Evolutionary conservation across 345 rosid genomes (phyloP).

Genomic region (Trapa incisa): DNA sequence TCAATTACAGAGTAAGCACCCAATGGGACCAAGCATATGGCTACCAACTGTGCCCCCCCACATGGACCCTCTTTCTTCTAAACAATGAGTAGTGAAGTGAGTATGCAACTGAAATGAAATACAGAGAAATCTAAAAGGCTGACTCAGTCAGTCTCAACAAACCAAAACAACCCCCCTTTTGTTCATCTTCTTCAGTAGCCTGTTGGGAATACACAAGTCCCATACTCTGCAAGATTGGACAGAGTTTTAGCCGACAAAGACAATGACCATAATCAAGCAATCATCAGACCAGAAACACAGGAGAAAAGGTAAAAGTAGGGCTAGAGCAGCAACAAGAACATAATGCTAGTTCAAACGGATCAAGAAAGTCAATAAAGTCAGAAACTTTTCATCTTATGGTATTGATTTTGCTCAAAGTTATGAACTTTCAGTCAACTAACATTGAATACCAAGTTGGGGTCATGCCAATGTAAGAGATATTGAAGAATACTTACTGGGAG

Average conservation of each 20-base stretch:
- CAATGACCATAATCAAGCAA: neutral
- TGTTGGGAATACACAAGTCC: constrained; percentile 41
- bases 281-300: too few species aligned
- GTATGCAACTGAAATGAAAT: neutral
- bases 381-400: neutral
- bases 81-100: neutral
- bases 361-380: neutral
- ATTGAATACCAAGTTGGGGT: too few species aligned
- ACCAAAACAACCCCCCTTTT: neutral
- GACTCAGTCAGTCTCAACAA: neutral
- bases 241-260: neutral
- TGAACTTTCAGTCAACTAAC: too few species aligned
- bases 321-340: too few species aligned
- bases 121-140: neutral
- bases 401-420: neutral
- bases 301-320: too few species aligned
- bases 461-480: too few species aligned
- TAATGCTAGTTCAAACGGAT: too few species aligned
- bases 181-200: constrained; percentile 13
- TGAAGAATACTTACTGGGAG: constrained; percentile 35
- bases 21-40: neutral
- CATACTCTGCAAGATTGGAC: constrained; percentile 26
- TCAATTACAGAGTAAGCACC: neutral
- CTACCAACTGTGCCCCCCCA: neutral
- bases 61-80: neutral